Conservation (phyloP, 2,329 filamentous ascomycete species). For the Fusarium humuli region DNA sequence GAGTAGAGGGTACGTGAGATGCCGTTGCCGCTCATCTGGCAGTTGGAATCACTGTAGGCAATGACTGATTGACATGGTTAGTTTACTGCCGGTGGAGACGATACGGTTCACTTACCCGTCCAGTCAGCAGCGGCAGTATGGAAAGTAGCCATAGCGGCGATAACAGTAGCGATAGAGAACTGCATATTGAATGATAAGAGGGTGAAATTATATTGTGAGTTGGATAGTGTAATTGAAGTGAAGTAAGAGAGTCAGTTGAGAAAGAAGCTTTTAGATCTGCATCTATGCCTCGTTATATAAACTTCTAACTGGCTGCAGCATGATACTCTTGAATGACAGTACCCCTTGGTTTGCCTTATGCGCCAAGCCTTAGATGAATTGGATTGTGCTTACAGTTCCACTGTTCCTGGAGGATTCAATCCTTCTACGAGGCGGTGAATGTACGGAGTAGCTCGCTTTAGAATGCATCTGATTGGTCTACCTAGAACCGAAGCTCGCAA, state of each 20-base stretch:
- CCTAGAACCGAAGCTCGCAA: background rate
- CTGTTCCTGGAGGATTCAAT: background rate
- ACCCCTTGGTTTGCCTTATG: background rate
- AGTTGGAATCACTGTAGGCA: background rate
- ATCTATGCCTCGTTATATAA: background rate
- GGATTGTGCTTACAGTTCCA: background rate
- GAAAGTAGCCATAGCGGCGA: background rate
- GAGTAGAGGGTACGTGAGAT: background rate
- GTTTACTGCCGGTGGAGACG: background rate
- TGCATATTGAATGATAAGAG: background rate
- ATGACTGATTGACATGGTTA: background rate
- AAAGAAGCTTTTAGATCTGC: rapidly evolving
- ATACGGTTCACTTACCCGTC: background rate
- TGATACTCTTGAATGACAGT: background rate
- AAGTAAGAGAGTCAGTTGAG: background rate
- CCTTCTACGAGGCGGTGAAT: background rate
- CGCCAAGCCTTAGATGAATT: background rate
- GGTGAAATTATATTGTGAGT: background rate
- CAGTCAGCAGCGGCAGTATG: background rate
- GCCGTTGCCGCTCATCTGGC: background rate
- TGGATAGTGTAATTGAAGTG: rapidly evolving
- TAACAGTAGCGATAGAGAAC: background rate
- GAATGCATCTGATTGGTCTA: background rate
- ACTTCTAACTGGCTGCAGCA: background rate
- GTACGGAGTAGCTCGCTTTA: background rate